Percentiles rank a stretch among this genome's conserved stretches.
phyloP scores from a whole-genome alignment of 129 eudicot genomes.

The Deinandra increscens region DNA sequence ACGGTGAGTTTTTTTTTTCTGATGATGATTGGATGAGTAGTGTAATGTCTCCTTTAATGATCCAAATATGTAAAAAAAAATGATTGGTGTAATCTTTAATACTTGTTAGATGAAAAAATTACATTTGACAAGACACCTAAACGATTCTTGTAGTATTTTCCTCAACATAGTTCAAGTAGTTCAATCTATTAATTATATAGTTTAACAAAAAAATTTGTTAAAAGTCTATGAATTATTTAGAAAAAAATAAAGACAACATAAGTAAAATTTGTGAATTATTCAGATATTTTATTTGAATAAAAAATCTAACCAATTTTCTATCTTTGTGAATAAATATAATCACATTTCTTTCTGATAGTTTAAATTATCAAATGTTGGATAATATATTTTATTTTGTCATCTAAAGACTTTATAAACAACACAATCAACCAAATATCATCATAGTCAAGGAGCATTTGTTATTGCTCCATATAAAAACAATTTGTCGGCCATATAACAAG shows the following conservation, averaged over 20 bases:
- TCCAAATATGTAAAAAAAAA: no score
- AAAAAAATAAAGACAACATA: neutral
- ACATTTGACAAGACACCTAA: neutral
- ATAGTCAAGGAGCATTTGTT: constrained; percentile 27
- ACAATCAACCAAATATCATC: neutral
- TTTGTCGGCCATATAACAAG: constrained; percentile 11
- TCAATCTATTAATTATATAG: no score
- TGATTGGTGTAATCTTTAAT: no score
- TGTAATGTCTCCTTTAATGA: no score
- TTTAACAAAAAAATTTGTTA: neutral
- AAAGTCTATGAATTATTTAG: neutral
- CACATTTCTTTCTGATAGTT: neutral
- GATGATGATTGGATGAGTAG: no score
- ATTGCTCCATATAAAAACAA: constrained; percentile 11
- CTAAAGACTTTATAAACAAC: neutral
- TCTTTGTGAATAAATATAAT: neutral
- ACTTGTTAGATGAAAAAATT: neutral
- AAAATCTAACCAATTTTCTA: neutral
- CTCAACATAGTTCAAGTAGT: no score
- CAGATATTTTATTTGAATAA: neutral
- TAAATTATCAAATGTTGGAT: neutral
- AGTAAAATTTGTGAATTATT: neutral
- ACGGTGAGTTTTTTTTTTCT: no score
- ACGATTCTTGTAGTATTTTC: neutral
- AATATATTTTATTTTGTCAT: neutral